These are phyloP conservation scores for Lodderomyces parapsilosis DNA, from an alignment of 1,139 yeast genomes.

Conservation along the genomic window DNA sequence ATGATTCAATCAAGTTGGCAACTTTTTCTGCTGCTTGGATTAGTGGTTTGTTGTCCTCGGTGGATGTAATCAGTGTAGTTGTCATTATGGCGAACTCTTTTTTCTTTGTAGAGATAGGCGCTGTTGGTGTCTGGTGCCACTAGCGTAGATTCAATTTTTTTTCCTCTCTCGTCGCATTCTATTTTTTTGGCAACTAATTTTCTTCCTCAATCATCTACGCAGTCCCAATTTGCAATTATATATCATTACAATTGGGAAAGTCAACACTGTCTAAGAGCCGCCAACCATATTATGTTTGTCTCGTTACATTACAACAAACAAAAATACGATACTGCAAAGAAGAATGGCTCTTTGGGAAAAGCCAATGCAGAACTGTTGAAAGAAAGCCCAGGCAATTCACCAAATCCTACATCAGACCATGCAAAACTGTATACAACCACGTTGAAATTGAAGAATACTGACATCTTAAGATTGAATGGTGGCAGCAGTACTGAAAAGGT, in stretches of 20 bases:
- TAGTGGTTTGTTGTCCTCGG: conserved; percentile 41
- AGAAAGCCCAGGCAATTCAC: background rate
- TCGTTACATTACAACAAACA: conserved; percentile 5
- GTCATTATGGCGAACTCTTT: too few relatives aligned
- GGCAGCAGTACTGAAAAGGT: too few relatives aligned
- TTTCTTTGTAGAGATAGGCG: too few relatives aligned
- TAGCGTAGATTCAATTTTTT: too few relatives aligned
- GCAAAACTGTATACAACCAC: background rate
- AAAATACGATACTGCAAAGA: background rate
- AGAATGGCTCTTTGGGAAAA: background rate
- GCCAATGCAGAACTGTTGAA: background rate
- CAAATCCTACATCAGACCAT: background rate
- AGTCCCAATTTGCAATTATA: background rate
- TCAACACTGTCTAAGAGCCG: background rate
- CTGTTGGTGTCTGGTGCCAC: too few relatives aligned
- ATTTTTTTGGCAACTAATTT: conserved; percentile 4
- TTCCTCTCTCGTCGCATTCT: background rate
- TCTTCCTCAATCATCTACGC: background rate
- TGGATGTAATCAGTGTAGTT: conserved; percentile 28
- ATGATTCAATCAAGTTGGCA: conserved; percentile 73
- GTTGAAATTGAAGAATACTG: background rate
- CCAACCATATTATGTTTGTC: conserved; percentile 4
- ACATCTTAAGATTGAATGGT: background rate
- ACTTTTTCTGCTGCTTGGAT: conserved; percentile 57
- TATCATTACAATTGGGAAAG: background rate